Evolutionary conservation across 805 yeast species (phyloP).

Genomic region (Candida vartiovaarae): DNA sequence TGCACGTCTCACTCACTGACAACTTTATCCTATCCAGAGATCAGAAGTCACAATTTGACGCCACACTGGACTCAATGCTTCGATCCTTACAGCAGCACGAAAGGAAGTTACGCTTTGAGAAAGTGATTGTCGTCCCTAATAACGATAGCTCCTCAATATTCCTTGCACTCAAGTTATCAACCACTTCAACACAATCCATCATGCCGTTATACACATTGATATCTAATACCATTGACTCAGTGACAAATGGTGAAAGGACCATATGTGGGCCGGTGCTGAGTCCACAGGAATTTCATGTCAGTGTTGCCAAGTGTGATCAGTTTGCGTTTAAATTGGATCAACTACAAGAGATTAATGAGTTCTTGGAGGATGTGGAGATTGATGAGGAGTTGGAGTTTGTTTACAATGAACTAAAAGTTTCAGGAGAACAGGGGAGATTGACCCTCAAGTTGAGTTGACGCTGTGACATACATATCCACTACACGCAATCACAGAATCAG

Average conservation of each 20-base stretch:
- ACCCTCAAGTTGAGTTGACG: slow-evolving; percentile 1
- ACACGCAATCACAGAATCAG: too few species aligned
- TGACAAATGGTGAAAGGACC: not conserved
- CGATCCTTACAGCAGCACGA: not conserved
- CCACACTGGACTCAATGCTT: not conserved
- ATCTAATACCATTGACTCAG: not conserved
- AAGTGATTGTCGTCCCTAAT: slow-evolving; percentile 6
- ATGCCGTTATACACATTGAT: slow-evolving; percentile 6
- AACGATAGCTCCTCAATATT: slow-evolving; percentile 1
- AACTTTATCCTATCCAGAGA: slow-evolving; percentile 7
- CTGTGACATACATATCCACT: not conserved
- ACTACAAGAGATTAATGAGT: slow-evolving; percentile 4
- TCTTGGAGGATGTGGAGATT: slow-evolving; percentile 8
- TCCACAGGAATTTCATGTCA: slow-evolving; percentile 10
- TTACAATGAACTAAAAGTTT: slow-evolving; percentile 9
- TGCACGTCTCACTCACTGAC: slow-evolving; percentile 12
- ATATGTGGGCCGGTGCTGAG: slow-evolving; percentile 5
- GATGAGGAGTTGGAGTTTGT: slow-evolving; percentile 5
- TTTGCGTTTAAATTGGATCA: slow-evolving; percentile 2
- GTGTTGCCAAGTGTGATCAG: slow-evolving; percentile 4
- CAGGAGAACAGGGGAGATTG: slow-evolving; percentile 5
- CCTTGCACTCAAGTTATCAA: slow-evolving; percentile 3
- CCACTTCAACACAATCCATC: slow-evolving; percentile 1
- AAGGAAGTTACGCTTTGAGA: slow-evolving; percentile 5
- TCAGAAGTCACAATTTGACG: slow-evolving; percentile 2